phyloP scores from a whole-genome alignment of 495 filamentous ascomycete genomes.

The Penicillium soppii region DNA sequence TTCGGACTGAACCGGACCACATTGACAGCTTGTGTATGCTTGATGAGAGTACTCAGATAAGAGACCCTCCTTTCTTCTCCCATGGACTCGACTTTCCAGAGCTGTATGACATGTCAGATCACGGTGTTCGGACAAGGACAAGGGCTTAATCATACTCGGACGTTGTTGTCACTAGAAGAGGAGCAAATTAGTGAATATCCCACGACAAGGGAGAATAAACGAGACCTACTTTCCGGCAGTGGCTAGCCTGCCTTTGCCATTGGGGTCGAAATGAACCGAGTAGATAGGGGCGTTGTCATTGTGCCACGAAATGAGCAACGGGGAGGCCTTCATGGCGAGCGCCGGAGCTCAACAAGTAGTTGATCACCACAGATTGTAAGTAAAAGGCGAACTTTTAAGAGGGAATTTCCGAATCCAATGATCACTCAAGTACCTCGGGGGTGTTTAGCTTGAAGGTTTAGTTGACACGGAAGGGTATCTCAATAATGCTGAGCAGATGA shows the following conservation, averaged over 20 bases:
- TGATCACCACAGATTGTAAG: constrained; percentile 4
- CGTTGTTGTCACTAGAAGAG: constrained; percentile 77
- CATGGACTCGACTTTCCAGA: constrained; percentile 85
- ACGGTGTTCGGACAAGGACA: constrained; percentile 7
- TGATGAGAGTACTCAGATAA: constrained; percentile 85
- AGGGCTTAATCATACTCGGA: constrained; percentile 65
- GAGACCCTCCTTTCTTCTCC: constrained; percentile 87
- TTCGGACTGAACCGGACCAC: constrained; percentile 93
- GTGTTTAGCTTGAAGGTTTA: too few relatives aligned
- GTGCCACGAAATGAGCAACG: constrained; percentile 94
- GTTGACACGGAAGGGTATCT: too few relatives aligned
- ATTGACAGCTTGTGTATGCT: constrained; percentile 97
- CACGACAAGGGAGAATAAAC: background rate
- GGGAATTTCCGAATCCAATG: constrained; percentile 11
- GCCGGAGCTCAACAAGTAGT: constrained; percentile 27
- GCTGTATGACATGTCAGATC: constrained; percentile 51
- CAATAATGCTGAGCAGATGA: background rate
- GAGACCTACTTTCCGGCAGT: constrained; percentile 71
- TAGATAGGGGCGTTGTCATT: constrained; percentile 93
- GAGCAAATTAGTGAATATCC: constrained; percentile 12
- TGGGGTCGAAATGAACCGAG: constrained; percentile 91
- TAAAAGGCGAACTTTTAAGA: constrained; percentile 1
- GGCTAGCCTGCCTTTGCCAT: constrained; percentile 88
- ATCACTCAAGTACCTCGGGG: background rate
- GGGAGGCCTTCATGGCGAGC: constrained; percentile 80